Percentiles rank a stretch among this genome's conserved stretches.
phyloP scores from a whole-genome alignment of 495 filamentous ascomycete species.

The Penicillium roqueforti region DNA sequence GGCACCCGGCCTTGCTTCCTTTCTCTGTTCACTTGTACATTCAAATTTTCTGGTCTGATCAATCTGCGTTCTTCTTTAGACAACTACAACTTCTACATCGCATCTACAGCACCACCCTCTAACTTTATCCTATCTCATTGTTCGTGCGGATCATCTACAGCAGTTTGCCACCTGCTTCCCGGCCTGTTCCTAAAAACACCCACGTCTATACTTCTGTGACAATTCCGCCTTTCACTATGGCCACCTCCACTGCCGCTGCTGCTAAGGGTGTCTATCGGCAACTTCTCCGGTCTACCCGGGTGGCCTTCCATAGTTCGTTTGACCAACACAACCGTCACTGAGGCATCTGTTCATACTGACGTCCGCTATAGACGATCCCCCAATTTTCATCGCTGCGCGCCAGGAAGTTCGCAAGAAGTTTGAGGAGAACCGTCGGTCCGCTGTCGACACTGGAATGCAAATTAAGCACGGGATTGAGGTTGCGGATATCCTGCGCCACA shows the following conservation, averaged over 20 bases:
- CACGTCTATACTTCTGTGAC: background rate
- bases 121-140: background rate
- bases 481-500: conserved; percentile 71
- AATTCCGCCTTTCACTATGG: conserved; percentile 12
- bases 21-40: conserved; percentile 8
- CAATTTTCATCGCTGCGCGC: conserved; percentile 64
- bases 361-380: conserved; percentile 56
- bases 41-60: background rate
- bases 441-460: conserved; percentile 47
- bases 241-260: conserved; percentile 39
- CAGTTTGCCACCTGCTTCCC: background rate
- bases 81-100: background rate
- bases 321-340: background rate
- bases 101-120: background rate
- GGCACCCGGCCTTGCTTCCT: conserved; percentile 3
- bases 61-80: background rate
- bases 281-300: conserved; percentile 72
- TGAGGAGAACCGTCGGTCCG: conserved; percentile 55
- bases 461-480: conserved; percentile 80
- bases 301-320: conserved; percentile 75
- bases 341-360: background rate
- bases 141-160: background rate
- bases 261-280: conserved; percentile 77
- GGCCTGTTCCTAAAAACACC: background rate
- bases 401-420: conserved; percentile 67